phyloP scores from a whole-genome alignment of 2,329 filamentous ascomycete genomes.

The Aspergillus felis region DNA sequence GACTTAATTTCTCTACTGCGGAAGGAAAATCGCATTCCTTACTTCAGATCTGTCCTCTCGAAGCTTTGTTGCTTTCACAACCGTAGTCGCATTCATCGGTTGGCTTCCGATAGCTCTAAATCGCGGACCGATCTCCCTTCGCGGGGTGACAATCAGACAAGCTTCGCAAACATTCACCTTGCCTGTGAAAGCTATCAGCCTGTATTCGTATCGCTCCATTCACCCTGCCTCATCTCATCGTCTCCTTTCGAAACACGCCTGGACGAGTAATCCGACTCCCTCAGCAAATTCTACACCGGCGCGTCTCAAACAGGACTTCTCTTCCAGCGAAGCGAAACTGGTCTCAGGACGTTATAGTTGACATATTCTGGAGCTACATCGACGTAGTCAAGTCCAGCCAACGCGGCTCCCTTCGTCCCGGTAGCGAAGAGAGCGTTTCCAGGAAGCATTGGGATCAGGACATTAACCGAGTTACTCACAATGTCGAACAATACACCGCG shows the following conservation, averaged over 20 bases:
- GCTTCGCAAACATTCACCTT: conserved; percentile 5
- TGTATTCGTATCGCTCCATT: neutral
- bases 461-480: conserved; percentile 2
- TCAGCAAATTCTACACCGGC: neutral
- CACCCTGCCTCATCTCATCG: neutral
- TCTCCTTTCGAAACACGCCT: neutral
- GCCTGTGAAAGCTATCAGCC: neutral
- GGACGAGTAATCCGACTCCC: neutral
- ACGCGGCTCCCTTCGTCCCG: neutral
- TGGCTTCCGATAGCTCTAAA: conserved; percentile 14
- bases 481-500: conserved; percentile 24
- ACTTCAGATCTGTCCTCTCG: conserved; percentile 2
- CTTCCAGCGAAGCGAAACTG: neutral
- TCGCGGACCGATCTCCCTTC: conserved; percentile 9
- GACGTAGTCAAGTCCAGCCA: neutral
- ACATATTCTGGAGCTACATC: neutral
- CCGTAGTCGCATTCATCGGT: conserved; percentile 14
- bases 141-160: neutral
- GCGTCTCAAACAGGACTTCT: neutral
- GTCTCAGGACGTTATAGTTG: neutral
- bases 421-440: neutral
- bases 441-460: neutral
- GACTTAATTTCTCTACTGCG: conserved; percentile 3
- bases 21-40: conserved; percentile 2
- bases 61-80: conserved; percentile 8